These are phyloP conservation scores for Adansonia digitata DNA, from an alignment of 345 rosid genomes.

Conservation along the genomic window DNA sequence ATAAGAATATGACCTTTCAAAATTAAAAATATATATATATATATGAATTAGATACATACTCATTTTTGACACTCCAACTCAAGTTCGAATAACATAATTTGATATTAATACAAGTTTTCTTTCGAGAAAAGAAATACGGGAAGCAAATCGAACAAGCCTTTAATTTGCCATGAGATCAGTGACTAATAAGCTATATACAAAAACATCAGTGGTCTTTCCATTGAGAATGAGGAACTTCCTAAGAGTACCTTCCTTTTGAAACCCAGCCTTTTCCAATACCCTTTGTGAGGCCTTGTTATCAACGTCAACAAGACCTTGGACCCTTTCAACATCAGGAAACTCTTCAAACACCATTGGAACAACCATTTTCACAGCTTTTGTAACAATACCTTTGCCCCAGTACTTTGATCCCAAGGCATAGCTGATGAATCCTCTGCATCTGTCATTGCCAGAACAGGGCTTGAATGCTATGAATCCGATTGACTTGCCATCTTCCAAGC, in stretches of 20 bases:
- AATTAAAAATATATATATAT: too few relatives aligned
- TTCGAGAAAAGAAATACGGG: background rate
- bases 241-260: slow-evolving; percentile 30
- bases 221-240: slow-evolving; percentile 22
- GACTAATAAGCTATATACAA: slow-evolving; percentile 30
- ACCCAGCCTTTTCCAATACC: too few relatives aligned
- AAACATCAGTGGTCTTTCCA: slow-evolving; percentile 23
- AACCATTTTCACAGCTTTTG: slow-evolving; percentile 26
- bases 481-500: slow-evolving; percentile 21
- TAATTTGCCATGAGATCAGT: slow-evolving; percentile 14
- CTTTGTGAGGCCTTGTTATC: too few relatives aligned
- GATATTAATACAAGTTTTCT: too few relatives aligned
- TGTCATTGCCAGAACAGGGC: slow-evolving; percentile 4
- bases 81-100: too few relatives aligned
- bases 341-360: slow-evolving; percentile 15
- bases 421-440: slow-evolving; percentile 30
- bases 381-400: slow-evolving; percentile 36
- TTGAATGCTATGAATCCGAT: slow-evolving; percentile 20
- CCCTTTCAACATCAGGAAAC: slow-evolving; percentile 32
- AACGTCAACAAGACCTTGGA: too few relatives aligned
- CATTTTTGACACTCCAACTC: too few relatives aligned
- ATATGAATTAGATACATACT: too few relatives aligned
- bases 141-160: background rate
- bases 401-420: slow-evolving; percentile 22
- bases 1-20: too few relatives aligned